phyloP scores from a whole-genome alignment of 129 eudicot species.

The Arctium minus region DNA sequence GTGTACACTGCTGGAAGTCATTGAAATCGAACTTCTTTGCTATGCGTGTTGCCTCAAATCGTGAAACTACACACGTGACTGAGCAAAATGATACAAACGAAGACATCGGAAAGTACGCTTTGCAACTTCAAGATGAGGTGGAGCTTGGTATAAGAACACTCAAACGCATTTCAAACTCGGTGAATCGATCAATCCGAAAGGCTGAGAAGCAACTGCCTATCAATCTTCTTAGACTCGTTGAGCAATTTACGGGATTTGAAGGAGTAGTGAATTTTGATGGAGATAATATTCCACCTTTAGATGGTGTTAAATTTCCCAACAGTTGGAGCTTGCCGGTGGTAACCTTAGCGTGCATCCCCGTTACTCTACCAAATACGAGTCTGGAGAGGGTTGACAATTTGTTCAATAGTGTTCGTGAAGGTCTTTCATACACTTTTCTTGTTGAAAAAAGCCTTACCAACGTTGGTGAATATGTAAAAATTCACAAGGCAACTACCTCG shows the following conservation, averaged over 20 bases:
- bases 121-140: conserved; percentile 1
- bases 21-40: not conserved
- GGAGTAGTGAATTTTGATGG: conserved; percentile 23
- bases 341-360: conserved; percentile 20
- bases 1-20: not conserved
- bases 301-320: not conserved
- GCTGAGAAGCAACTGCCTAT: not conserved
- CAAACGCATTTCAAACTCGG: not conserved
- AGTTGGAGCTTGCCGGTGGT: conserved; percentile 23
- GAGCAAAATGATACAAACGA: not conserved
- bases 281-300: not conserved
- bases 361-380: not conserved
- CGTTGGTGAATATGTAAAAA: not conserved
- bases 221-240: not conserved
- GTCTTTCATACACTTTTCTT: not conserved
- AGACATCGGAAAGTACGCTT: conserved; percentile 15
- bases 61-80: not conserved
- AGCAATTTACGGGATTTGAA: not conserved
- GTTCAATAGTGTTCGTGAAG: conserved; percentile 19
- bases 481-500: conserved; percentile 7
- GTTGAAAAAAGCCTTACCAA: conserved; percentile 23
- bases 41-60: not conserved
- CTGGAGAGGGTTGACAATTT: not conserved
- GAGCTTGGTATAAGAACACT: conserved; percentile 9
- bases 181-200: not conserved